These are phyloP conservation scores for Alloascoidea hylecoeti DNA, from an alignment of 805 yeast species.

Conservation along the genomic window DNA sequence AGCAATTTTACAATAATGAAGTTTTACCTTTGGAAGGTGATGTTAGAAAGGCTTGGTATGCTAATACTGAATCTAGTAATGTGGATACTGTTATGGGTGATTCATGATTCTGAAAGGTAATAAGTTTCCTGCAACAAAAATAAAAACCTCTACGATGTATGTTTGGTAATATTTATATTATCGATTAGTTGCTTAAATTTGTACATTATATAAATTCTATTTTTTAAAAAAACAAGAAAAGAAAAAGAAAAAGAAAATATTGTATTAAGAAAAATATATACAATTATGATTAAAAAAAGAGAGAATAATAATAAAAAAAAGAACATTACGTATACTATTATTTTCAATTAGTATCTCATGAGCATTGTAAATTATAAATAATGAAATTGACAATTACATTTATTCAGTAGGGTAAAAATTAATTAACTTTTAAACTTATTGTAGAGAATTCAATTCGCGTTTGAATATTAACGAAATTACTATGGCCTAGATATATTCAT, in stretches of 20 bases:
- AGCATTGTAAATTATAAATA: background rate
- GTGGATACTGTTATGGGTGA: background rate
- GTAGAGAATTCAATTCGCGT: background rate
- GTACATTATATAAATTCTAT: background rate
- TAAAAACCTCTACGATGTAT: too few species aligned
- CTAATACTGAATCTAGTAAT: background rate
- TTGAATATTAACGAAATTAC: background rate
- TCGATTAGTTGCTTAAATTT: too few species aligned
- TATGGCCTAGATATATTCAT: background rate
- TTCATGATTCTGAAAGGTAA: background rate
- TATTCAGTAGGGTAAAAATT: background rate
- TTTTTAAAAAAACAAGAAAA: background rate
- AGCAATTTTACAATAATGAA: conserved; percentile 15
- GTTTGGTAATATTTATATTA: too few species aligned
- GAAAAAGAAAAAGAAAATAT: background rate
- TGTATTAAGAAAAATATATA: background rate
- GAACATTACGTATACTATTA: background rate
- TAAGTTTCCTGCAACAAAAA: too few species aligned
- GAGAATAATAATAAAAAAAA: background rate
- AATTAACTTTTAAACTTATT: background rate
- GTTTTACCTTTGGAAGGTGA: conserved; percentile 16
- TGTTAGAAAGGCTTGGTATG: conserved; percentile 14
- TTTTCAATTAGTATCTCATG: background rate
- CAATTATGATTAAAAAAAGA: background rate
- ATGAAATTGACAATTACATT: background rate